phyloP scores from a whole-genome alignment of 2,329 filamentous ascomycete genomes.

The Neopestalotiopsis sp. region DNA sequence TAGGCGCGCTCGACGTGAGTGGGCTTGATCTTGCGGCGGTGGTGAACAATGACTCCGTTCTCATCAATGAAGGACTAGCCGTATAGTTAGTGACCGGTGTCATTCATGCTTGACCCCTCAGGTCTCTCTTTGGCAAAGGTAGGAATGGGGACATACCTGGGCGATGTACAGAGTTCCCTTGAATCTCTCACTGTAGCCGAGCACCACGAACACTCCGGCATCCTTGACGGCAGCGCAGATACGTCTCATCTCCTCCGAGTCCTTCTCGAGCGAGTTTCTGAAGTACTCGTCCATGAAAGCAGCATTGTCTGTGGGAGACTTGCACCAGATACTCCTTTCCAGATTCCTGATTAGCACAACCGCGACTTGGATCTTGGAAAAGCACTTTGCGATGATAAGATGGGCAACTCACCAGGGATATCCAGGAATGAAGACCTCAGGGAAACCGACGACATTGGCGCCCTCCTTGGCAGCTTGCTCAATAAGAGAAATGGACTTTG shows the following conservation, averaged over 20 bases:
- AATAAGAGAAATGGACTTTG: constrained; percentile 63
- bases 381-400: background rate
- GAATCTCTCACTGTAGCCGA: constrained; percentile 55
- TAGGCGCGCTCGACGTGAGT: constrained; percentile 52
- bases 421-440: constrained; percentile 59
- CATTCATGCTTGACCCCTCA: too few species aligned
- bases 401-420: constrained; percentile 42
- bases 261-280: constrained; percentile 36
- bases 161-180: constrained; percentile 39
- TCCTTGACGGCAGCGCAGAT: constrained; percentile 46
- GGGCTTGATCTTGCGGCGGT: constrained; percentile 56
- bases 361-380: background rate
- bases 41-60: constrained; percentile 47
- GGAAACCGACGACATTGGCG: constrained; percentile 56
- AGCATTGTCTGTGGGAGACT: constrained; percentile 44
- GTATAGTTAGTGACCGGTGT: background rate
- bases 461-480: constrained; percentile 56
- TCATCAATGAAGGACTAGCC: constrained; percentile 56
- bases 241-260: constrained; percentile 48
- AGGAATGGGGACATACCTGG: background rate
- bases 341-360: constrained; percentile 21
- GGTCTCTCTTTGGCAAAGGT: background rate
- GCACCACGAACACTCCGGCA: constrained; percentile 49
- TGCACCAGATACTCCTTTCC: constrained; percentile 42
- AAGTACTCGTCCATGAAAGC: constrained; percentile 42